Base-by-base conservation (phyloP, 805 yeast species). In the Torulaspora quercuum region DNA sequence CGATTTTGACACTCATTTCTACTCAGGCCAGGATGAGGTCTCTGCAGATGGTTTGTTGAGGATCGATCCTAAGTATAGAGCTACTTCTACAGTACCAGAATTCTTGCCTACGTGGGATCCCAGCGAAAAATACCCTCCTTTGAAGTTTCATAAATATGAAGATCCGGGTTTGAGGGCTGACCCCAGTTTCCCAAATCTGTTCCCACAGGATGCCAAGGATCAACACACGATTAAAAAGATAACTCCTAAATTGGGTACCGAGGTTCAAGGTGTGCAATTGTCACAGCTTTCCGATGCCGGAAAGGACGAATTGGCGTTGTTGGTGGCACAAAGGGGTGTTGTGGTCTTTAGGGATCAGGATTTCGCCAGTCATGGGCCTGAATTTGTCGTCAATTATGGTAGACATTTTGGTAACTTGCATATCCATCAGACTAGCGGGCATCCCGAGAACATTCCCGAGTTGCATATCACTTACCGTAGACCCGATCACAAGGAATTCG, bases 381-480 rank as follows among this genome's bases (percentile, higher is more conserved):
- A 63, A 19, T 69, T 68, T 45, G 55, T 60, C 35, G 63, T 57
- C 29, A 65, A 79, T 25, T 77, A 68, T 59, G 84, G 80, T 35
- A 59, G 60, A 28, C 73, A 80, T 54, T 82, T 76, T 53, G 88
- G 89, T 27, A 76, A 78, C 19, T 67, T 76, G 44, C 87, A 82
- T 58, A 69, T 78, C 41, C 88, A 82, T 53, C 84, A 84, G 25
- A 76, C 83, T 9, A 75, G 82, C 9, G 86, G 87, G 16, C 77
- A 82, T 8, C 86, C 82, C 20, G 65, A 61, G 41, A 68, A 64
- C 8, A 64, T 61, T 44, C 81, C 82, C 6, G 79, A 78, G 41
- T 69, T 80, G 45, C 85, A 78, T 48, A 63, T 79, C 29, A 76
- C 79, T 17, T 78, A 74, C 57, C 68, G 82, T 28, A 61, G 68